Base-by-base conservation (phyloP, 202 grass and related monocot species). In the Elaeis oleifera region DNA sequence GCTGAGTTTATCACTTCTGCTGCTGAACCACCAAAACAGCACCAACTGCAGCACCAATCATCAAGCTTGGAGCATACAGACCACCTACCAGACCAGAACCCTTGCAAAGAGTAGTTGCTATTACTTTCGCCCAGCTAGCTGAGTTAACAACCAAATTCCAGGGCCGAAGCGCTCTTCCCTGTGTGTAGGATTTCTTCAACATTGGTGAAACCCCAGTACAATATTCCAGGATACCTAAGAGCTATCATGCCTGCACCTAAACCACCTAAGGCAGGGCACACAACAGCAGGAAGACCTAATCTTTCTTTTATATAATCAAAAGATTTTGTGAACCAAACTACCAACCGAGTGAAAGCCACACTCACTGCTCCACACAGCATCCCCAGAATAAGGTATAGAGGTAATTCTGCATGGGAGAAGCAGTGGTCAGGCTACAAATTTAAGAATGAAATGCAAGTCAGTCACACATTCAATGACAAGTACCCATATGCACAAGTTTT, bases 121-220 rank as follows among this genome's bases (percentile, higher is more conserved):
- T 87, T 63, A 90, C 90, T 82, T 90, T 95, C 20, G 86, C 90
- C 54, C 83, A 63, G 76, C 90, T 62, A 90, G 86, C 75, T 95
- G 90, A 86, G 83, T 71, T 74, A 95, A 82, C 51, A 95, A 53
- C 86, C 80, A 95, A 50, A 95, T 95, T 64, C 83, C 90, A 66
- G 86, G 79, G 86, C 90, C 61, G 83, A 87, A 60, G 90, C 90
- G 77, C 80, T 95, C 77, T 95, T 90, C 36, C 86, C 90, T 54
- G 90, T 90, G 71, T 90, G 80, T 65, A 90, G 49, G 61, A 95
- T 95, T 84, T 95, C 90, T 63, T 90, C 90, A 69, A 90, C 90
- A 75, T 95, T 95, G 58, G 86, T 95, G 69, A 95, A 90, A 74
- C 86, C 90, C 90, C 90, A 95, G 70, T 90, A 95, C 57, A 90